Evolutionary conservation across 2,329 filamentous ascomycete species (phyloP), one percentile per base, ranked within the genome.

Genomic region (Xenosphaeropsis pyriputrescens): DNA sequence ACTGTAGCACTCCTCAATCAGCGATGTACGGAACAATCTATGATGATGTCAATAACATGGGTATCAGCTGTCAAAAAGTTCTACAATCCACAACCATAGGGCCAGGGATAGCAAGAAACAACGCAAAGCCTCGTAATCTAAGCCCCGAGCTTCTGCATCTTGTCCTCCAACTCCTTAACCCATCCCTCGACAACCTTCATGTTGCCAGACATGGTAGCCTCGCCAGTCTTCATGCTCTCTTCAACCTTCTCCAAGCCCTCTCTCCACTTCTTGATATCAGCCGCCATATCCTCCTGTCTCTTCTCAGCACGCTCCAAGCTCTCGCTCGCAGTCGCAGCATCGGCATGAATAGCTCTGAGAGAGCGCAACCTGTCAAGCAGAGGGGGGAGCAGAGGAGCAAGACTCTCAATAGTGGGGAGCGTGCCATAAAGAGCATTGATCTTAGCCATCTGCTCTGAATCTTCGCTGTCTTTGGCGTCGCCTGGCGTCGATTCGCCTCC

Each of bases 351-450:
- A 12, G 79, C 75, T 41, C 84, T 72, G 39, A 98, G 65, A 7
- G 85, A 93, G 41, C 88, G 72, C 36, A 98, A 63, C 18, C 91
- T 74, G 50, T 95, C 86, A 9, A 98, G 67, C 8, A 96, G 67
- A 5, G 85, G 74, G 1, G 91, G 89, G 4, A 98, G 68, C 14
- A 94, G 68, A 1, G 91, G 91, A 5, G 85, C 72, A 6, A 98
- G 67, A 40, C 71, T 82, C 58, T 94, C 86, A 41, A 98, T 91
- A 0, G 85, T 91, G 1, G 86, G 80, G 13, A 98, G 64, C 3
- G 85, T 84, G 1, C 83, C 81, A 58, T 95, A 95, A 5, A 98
- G 71, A 2, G 88, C 84, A 46, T 93, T 91, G 55, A 98, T 82
- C 56, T 94, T 94, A 38, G 83, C 70, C 31, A 77, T 70, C 49